These are phyloP conservation scores for Serendipita vermifera DNA, from an alignment of 768 basidiomycete species.

Conservation along the genomic window DNA sequence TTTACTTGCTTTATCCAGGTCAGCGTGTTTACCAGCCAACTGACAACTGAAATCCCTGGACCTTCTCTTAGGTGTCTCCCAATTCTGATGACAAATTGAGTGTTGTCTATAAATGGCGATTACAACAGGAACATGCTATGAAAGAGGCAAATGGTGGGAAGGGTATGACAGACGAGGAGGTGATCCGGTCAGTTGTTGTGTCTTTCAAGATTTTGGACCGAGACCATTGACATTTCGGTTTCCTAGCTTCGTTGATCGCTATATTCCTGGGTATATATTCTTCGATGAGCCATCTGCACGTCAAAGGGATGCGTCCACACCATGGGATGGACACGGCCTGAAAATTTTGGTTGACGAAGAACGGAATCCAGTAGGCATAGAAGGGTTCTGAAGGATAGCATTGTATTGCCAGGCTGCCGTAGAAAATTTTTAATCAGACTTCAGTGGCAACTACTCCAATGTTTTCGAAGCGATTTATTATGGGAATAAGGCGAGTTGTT, in stretches of 20 bases:
- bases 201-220: conserved; percentile 8
- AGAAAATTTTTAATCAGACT: too few relatives aligned
- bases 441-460: too few relatives aligned
- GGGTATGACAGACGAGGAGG: conserved; percentile 79
- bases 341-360: conserved; percentile 41
- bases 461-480: too few relatives aligned
- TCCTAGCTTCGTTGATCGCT: conserved; percentile 72
- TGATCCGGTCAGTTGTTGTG: conserved; percentile 34
- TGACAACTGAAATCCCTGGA: not conserved
- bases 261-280: conserved; percentile 88
- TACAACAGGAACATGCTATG: conserved; percentile 85
- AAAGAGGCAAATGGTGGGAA: conserved; percentile 68
- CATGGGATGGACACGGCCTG: conserved; percentile 41
- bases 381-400: too few relatives aligned
- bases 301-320: conserved; percentile 9
- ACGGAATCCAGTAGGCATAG: conserved; percentile 34
- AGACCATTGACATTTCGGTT: not conserved
- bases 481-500: too few relatives aligned
- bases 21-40: too few relatives aligned
- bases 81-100: conserved; percentile 19
- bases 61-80: not conserved
- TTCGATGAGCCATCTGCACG: conserved; percentile 39
- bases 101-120: conserved; percentile 75
- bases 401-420: too few relatives aligned
- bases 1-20: conserved; percentile 74